A percentile compares a stretch with the other conserved stretches of the same genome.
Conservation (phyloP, 2,329 filamentous ascomycete species). For the Zasmidium cellare region DNA sequence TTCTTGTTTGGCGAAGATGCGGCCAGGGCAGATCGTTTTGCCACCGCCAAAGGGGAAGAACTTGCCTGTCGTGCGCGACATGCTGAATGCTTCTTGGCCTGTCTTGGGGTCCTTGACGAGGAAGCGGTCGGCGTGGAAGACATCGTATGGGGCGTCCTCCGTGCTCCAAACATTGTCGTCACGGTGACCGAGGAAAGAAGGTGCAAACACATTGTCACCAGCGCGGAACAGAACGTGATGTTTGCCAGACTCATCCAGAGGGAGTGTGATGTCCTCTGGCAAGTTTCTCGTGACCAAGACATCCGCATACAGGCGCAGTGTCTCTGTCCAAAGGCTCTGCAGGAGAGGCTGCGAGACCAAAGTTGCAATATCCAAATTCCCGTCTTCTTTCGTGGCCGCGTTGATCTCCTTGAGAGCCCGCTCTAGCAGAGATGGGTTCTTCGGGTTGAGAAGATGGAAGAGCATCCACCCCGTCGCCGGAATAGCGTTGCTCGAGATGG, state of each 20-base stretch:
- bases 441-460: constrained; percentile 33
- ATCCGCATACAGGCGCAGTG: constrained; percentile 35
- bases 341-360: constrained; percentile 33
- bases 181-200: constrained; percentile 31
- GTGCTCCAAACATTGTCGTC: constrained; percentile 27
- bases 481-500: constrained; percentile 33
- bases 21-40: constrained; percentile 29
- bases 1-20: constrained; percentile 34
- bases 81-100: constrained; percentile 27
- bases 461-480: constrained; percentile 36
- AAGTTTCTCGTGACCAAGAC: constrained; percentile 33
- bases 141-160: constrained; percentile 12
- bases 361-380: constrained; percentile 28
- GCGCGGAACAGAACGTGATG: constrained; percentile 21
- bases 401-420: constrained; percentile 31
- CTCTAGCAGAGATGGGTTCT: constrained; percentile 24
- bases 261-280: constrained; percentile 28
- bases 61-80: constrained; percentile 29
- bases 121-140: constrained; percentile 34
- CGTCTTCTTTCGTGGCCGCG: constrained; percentile 23
- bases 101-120: constrained; percentile 27
- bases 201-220: constrained; percentile 33
- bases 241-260: constrained; percentile 30
- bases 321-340: constrained; percentile 36
- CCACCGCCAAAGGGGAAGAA: constrained; percentile 37